These are phyloP conservation scores for Bonia amplexicaulis DNA, from an alignment of 176 grass and related monocot species.

Conservation along the genomic window DNA sequence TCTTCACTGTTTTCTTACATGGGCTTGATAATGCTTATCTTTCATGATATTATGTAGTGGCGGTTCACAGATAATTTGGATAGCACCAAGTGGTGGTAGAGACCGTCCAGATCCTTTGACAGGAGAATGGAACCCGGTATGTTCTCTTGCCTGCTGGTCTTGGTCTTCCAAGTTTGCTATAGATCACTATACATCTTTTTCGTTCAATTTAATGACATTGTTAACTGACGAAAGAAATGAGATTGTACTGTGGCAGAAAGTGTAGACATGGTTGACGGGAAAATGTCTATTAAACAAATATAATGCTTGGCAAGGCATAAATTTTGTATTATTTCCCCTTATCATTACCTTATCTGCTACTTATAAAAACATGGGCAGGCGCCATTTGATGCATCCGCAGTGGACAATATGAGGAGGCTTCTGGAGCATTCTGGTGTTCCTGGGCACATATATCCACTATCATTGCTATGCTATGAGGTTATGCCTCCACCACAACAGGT, in stretches of 20 bases:
- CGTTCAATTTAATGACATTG: conserved; percentile 1
- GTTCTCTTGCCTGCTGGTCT: conserved; percentile 31
- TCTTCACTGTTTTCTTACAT: neutral
- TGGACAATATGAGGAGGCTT: conserved; percentile 98
- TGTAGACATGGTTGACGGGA: neutral
- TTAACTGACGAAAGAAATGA: neutral
- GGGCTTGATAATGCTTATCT: conserved; percentile 20
- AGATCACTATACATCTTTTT: neutral
- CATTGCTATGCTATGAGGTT: conserved; percentile 88
- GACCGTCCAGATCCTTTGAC: conserved; percentile 73
- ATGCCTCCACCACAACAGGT: conserved; percentile 95
- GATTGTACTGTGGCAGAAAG: neutral
- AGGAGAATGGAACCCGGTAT: conserved; percentile 87
- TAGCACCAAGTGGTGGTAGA: conserved; percentile 96
- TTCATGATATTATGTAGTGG: conserved; percentile 41
- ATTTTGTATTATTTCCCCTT: conserved; percentile 17
- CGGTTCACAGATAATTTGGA: conserved; percentile 95
- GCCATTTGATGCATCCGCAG: conserved; percentile 80
- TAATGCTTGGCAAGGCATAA: neutral
- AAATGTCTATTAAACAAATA: conserved; percentile 10
- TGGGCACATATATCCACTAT: conserved; percentile 87
- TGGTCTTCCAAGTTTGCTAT: conserved; percentile 7
- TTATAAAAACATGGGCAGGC: conserved; percentile 68
- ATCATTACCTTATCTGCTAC: conserved; percentile 21
- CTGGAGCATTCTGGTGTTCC: conserved; percentile 68